Base-by-base conservation (phyloP, 106 monocot genomes). In the Acorus calamus region DNA sequence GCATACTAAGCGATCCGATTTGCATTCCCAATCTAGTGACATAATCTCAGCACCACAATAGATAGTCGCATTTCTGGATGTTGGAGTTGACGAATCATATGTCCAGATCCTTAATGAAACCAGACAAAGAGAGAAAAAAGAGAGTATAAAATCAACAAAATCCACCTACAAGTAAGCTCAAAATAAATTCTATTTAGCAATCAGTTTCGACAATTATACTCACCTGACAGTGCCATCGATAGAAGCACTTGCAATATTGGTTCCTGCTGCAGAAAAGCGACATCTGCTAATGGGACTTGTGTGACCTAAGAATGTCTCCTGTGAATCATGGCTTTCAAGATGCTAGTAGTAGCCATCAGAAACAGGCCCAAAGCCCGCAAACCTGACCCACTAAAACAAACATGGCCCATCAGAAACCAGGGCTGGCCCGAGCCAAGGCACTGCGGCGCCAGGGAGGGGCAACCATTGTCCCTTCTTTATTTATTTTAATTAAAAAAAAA, bases 221-320 rank as follows among this genome's bases (percentile, higher is more conserved):
- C 71, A 96, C 96, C 96, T 91, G 49, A 96, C 96, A 67, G 91
- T 96, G 46, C 96, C 96, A 75, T 96, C 91, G 14, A 80, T 50
- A 53, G 96, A 96, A 85, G 90, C 80, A 78, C 96, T 96, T 3
- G 96, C 96, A 66, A 96, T 81, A 73, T 96, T 91, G 14, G 66
- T 76, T 53, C 96, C 96, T 49, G 90, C 80, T 75, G 96, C 85
- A 74, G 96, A 96, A 80, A 96, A 91, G 10, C 96, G 75, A 48
- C 94, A 90, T 72, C 76, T 79, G 51, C 78, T 87, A 69, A 98
- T 98, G 49, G 87, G 78, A 74, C 84, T 91, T n/a, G 91, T 88
- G 70, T 98, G 96, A 14, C 96, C 96, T 48, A 98, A 76, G 69
- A 96, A 98, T 66, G 96, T 91, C 79, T 98, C 96, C 96, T 96